Percentiles rank a stretch among this genome's conserved stretches.
Conservation (phyloP, 2,329 filamentous ascomycete genomes). For the Penicillium sp. region DNA sequence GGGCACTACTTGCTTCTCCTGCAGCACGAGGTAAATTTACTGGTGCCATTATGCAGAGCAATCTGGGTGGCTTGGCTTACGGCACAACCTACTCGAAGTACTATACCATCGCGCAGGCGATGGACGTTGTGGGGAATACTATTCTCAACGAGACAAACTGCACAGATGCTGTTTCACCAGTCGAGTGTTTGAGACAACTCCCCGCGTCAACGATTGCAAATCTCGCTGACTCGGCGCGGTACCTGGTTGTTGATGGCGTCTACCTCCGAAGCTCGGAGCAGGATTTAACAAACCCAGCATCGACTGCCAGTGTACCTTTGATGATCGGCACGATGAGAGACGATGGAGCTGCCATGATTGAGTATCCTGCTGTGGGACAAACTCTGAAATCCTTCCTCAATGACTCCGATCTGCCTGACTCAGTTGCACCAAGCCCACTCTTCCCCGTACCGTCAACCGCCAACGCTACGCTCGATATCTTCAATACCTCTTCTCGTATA, state of each 20-base stretch:
- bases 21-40: constrained; percentile 15
- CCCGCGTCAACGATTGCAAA: constrained; percentile 9
- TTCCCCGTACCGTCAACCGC: constrained; percentile 40
- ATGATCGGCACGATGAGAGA: constrained; percentile 20
- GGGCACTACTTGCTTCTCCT: constrained; percentile 39
- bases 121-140: constrained; percentile 42
- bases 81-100: constrained; percentile 53
- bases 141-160: constrained; percentile 49
- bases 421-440: constrained; percentile 5
- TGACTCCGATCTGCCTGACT: constrained; percentile 7
- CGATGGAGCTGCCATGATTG: constrained; percentile 40
- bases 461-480: constrained; percentile 49
- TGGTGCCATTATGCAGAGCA: constrained; percentile 26
- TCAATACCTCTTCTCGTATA: constrained; percentile 48
- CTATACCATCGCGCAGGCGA: constrained; percentile 48
- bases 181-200: constrained; percentile 41
- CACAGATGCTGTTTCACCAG: constrained; percentile 37
- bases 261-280: constrained; percentile 14
- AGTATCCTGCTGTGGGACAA: constrained; percentile 35
- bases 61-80: constrained; percentile 51
- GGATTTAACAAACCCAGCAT: constrained; percentile 7
- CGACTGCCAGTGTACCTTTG: constrained; percentile 17
- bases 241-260: constrained; percentile 17
- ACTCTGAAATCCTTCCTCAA: constrained; percentile 42
- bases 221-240: constrained; percentile 11